Base-by-base conservation (phyloP, 2,329 filamentous ascomycete genomes). In the Sporothrix brasiliensis region DNA sequence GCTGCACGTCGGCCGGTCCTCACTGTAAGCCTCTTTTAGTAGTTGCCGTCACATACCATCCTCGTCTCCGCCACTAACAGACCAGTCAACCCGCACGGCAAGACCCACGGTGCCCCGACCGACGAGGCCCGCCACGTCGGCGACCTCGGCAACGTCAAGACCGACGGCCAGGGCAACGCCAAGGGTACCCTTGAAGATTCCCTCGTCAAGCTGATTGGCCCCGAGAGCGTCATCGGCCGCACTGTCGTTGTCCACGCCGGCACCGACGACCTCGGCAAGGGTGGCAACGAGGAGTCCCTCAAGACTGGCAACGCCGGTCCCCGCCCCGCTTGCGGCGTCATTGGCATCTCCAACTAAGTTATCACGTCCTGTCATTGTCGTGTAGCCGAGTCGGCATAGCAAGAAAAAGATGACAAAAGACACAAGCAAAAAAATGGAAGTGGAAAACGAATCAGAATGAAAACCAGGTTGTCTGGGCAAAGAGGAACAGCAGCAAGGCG, bases 141-240 rank as follows among this genome's bases (percentile, higher is more conserved):
- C 83, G 95, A 98, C 83, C 86, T 99, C 76, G 95, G 95, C 80
- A 99, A 99, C 90, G 89, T 98, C 87, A 89, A 93, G 86, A 98
- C 94, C 72, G 94, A 99, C 82, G 92, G 82, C 75, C 91, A 97
- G 86, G 95, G 95, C 80, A 96, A 96, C 80, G 87, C 92, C 80
- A 89, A 92, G 84, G 95, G 94, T 78, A 88, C 88, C 76, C 85
- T 92, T 75, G 83, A 85, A 75, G 95, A 99, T 86, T 90, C 88
- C 79, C 85, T 92, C 72, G 85, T 99, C 83, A 97, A 98, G 91
- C 86, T 99, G 82, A 97, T 99, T 79, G 95, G 95, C 75, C 91
- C 94, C 74, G 88, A 98, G 84, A 97, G 92, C 85, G 89, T 99
- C 78, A 90, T 99, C 78, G 95, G 95, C 83, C 94, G 95, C 80